These are phyloP conservation scores for Apiotrichum gamsii DNA, from an alignment of 1,284 basidiomycete species.

Conservation along the genomic window DNA sequence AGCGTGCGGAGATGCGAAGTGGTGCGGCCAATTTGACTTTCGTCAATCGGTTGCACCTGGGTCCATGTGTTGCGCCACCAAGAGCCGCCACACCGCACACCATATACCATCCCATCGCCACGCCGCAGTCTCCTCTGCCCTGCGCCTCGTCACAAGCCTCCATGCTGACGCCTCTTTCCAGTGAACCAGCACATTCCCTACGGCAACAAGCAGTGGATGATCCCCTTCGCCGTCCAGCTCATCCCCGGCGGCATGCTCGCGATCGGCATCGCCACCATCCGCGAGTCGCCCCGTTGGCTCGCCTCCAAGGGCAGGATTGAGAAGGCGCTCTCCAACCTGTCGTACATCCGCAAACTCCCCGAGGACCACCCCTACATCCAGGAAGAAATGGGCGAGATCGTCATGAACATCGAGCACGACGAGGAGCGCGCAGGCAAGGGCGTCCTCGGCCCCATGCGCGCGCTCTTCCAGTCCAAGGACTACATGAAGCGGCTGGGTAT, in stretches of 20 bases:
- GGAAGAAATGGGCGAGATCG: slow-evolving; percentile 41
- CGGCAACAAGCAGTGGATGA: slow-evolving; percentile 46
- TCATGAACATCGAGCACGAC: slow-evolving; percentile 32
- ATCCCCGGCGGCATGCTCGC: slow-evolving; percentile 52
- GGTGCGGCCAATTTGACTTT: no score
- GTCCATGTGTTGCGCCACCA: no score
- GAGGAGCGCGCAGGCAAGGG: slow-evolving; percentile 2
- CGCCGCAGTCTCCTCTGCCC: no score
- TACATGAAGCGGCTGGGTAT: slow-evolving; percentile 7
- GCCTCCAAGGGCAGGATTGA: slow-evolving; percentile 46
- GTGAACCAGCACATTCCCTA: slow-evolving; percentile 49
- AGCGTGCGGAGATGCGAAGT: no score
- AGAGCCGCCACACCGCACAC: no score
- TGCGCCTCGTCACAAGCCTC: no score
- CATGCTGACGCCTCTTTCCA: no score
- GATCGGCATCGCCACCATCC: slow-evolving; percentile 49
- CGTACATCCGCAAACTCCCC: slow-evolving; percentile 47
- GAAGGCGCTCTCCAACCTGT: slow-evolving; percentile 48
- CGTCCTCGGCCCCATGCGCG: slow-evolving; percentile 1
- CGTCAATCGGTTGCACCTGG: no score
- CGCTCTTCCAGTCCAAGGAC: slow-evolving; percentile 2
- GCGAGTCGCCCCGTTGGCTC: slow-evolving; percentile 54
- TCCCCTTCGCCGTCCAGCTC: slow-evolving; percentile 54
- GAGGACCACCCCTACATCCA: slow-evolving; percentile 41
- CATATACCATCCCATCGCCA: no score